Evolutionary conservation across 495 filamentous ascomycete species (phyloP).

Genomic region (Daldinia vernicosa): DNA sequence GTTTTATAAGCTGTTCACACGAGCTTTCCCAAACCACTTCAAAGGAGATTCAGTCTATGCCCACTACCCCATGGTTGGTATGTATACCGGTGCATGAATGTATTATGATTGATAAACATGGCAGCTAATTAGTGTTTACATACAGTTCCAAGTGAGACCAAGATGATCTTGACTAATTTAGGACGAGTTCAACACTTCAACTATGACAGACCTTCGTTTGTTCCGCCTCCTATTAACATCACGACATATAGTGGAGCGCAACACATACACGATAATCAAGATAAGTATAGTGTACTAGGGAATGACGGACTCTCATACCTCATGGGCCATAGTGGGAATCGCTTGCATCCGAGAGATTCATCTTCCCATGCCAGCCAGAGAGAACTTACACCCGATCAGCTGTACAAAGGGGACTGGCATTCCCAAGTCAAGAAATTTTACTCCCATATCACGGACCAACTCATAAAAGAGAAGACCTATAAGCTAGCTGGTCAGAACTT

Average conservation of each 20-base stretch:
- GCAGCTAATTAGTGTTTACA: slow-evolving; percentile 12
- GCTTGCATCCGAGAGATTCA: slow-evolving; percentile 64
- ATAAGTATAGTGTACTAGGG: slow-evolving; percentile 73
- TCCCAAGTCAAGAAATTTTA: slow-evolving; percentile 69
- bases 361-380: slow-evolving; percentile 55
- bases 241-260: slow-evolving; percentile 69
- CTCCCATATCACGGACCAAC: slow-evolving; percentile 67
- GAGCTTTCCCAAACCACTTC: slow-evolving; percentile 84
- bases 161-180: slow-evolving; percentile 76
- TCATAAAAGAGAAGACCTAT: slow-evolving; percentile 72
- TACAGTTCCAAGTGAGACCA: slow-evolving; percentile 64
- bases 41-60: slow-evolving; percentile 83
- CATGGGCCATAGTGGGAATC: slow-evolving; percentile 56
- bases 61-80: slow-evolving; percentile 77
- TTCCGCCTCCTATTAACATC: slow-evolving; percentile 62
- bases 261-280: slow-evolving; percentile 66
- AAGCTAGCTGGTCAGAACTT: slow-evolving; percentile 66
- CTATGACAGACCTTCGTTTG: slow-evolving; percentile 68
- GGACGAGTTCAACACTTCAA: slow-evolving; percentile 75
- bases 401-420: slow-evolving; percentile 65
- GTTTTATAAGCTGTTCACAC: slow-evolving; percentile 82
- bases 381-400: slow-evolving; percentile 66
- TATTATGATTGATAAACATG: background rate
- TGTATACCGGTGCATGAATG: background rate
- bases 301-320: slow-evolving; percentile 63